Evolutionary conservation across 2,329 filamentous ascomycete species (phyloP).

Genomic region (Aspergillus udagawae): DNA sequence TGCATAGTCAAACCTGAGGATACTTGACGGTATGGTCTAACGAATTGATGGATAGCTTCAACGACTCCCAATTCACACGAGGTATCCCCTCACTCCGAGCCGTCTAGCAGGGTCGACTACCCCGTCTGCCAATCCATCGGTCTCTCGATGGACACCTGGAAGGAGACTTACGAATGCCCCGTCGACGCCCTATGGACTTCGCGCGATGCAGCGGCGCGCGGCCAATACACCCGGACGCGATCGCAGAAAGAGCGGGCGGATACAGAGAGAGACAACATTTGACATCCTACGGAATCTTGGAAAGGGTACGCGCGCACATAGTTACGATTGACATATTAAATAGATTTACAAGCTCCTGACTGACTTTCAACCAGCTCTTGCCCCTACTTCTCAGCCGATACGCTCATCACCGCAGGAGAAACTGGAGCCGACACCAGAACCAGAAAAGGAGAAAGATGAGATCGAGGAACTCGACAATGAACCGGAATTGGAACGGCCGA

Average conservation of each 20-base stretch:
- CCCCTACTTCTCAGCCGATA: conserved; percentile 44
- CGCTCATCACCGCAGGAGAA: conserved; percentile 45
- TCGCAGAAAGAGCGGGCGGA: conserved; percentile 46
- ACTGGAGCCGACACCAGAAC: conserved; percentile 13
- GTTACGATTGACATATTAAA: not conserved
- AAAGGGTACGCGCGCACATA: conserved; percentile 37
- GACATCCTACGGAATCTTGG: conserved; percentile 52
- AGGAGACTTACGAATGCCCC: conserved; percentile 36
- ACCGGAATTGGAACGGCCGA: conserved; percentile 40
- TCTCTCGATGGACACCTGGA: conserved; percentile 33
- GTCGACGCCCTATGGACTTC: conserved; percentile 53
- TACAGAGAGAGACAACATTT: conserved; percentile 53
- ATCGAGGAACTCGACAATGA: conserved; percentile 49
- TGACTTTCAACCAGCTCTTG: conserved; percentile 39
- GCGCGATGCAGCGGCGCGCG: conserved; percentile 52
- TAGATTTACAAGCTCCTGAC: not conserved
- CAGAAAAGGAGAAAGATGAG: conserved; percentile 24
- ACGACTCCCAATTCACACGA: conserved; percentile 27
- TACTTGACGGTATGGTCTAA: not conserved
- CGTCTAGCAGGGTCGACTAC: conserved; percentile 26
- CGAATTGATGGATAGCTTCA: conserved; percentile 25
- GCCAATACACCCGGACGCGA: conserved; percentile 49
- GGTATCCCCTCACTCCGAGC: conserved; percentile 35
- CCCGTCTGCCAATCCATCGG: conserved; percentile 31
- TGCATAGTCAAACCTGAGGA: not conserved